Evolutionary conservation across 306 rosid species (phyloP), one percentile per base, ranked within the genome.

Genomic region (Coriaria nepalensis): DNA sequence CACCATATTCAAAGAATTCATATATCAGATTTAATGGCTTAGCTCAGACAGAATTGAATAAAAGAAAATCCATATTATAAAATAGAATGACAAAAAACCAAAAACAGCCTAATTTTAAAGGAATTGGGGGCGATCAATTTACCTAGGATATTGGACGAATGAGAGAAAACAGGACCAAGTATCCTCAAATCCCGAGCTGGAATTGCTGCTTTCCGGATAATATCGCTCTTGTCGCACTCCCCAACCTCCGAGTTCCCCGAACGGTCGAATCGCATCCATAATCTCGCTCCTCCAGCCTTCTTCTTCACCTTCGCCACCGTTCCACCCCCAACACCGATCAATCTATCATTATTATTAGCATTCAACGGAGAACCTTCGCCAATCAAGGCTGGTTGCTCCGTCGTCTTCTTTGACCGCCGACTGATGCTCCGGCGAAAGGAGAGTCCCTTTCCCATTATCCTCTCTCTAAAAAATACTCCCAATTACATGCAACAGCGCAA

Each of bases 121-220:
- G 4, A 11, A 39, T 8, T 10, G 6, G 35, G 7, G 32, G 45
- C 58, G 15, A 43, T 20, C 34, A 59, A 20, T 9, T 55, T 81
- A 90, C 97, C 97, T 14, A 90, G 98, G 42, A 90, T 90, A 57
- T 71, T 90, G 15, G 94, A 90, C 48, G 98, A 81, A 35, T 90
- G 87, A 9, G 96, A 90, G 85, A 90, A 90, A 43, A 90, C 70
- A 34, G 98, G 98, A 50, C 98, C 98, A 12, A 90, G 69, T 41
- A 85, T 77, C 55, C 98, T 75, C 68, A 90, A 64, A 69, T 90
- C 98, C 43, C 95, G 67, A 5, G 93, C 73, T 6, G 98, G 98
- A 67, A 90, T 79, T 36, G 64, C 73, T 13, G 94, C 92, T 14
- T 75, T 82, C 11, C 73, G 83, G 59, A 90, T 73, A 29, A 90